Evolutionary conservation across 768 basidiomycete genomes (phyloP).

Genomic region (Leccinum barrowsii): DNA sequence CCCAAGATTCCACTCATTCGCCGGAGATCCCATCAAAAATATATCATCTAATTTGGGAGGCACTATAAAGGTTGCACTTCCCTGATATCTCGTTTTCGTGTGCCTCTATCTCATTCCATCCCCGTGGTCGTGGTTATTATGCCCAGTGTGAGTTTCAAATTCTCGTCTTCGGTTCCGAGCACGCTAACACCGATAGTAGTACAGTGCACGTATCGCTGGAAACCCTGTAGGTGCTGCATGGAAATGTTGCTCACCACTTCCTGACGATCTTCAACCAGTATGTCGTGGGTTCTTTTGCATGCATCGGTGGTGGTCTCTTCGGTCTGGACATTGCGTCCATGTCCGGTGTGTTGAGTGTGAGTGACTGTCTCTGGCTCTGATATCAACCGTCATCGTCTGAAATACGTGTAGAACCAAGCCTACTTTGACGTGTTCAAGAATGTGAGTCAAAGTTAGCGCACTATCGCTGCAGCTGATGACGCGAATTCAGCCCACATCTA

Average conservation of each 20-base stretch:
- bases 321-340: conserved; percentile 82
- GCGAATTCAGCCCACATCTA: conserved; percentile 40
- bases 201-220: conserved; percentile 51
- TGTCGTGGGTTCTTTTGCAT: conserved; percentile 76
- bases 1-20: not conserved
- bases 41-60: not conserved
- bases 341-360: conserved; percentile 66
- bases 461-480: conserved; percentile 4
- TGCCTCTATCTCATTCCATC: not conserved
- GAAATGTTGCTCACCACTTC: not conserved
- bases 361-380: conserved; percentile 6
- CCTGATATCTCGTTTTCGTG: not conserved
- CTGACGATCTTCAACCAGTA: conserved; percentile 45
- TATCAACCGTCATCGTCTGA: not conserved
- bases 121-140: conserved; percentile 12
- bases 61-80: conserved; percentile 12
- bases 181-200: conserved; percentile 33
- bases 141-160: conserved; percentile 22
- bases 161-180: not conserved
- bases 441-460: conserved; percentile 9
- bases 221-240: conserved; percentile 44
- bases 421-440: conserved; percentile 25
- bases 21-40: not conserved
- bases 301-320: conserved; percentile 76
- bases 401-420: conserved; percentile 22